Conservation (phyloP, 2,329 filamentous ascomycete species). For the Raffaelea arxii region DNA sequence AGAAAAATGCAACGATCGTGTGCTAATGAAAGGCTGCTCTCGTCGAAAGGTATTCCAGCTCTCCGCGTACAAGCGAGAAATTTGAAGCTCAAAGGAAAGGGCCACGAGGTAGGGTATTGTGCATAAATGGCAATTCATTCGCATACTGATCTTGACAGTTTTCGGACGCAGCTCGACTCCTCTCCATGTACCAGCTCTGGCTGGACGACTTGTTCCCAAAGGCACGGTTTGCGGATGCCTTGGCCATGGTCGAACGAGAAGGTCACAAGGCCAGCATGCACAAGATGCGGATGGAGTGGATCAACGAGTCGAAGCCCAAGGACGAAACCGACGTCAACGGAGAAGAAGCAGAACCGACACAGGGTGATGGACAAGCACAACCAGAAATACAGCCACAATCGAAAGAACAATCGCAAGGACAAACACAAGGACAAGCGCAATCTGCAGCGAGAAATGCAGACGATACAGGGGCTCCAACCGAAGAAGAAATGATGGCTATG, state of each 20-base stretch:
- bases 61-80: conserved; percentile 61
- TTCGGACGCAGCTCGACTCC: conserved; percentile 68
- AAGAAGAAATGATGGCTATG: conserved; percentile 22
- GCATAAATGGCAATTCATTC: too few relatives aligned
- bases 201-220: conserved; percentile 93
- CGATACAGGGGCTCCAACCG: conserved; percentile 23
- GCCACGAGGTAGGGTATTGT: conserved; percentile 60
- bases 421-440: conserved; percentile 9
- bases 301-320: conserved; percentile 61
- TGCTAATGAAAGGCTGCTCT: conserved; percentile 55
- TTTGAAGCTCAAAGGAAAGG: conserved; percentile 82
- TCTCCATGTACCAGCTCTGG: conserved; percentile 93
- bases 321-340: background rate
- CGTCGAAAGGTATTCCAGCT: conserved; percentile 72
- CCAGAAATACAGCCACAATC: background rate
- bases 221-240: conserved; percentile 82
- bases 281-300: conserved; percentile 69
- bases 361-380: background rate
- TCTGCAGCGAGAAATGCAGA: conserved; percentile 16
- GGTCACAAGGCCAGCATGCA: conserved; percentile 77
- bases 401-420: background rate
- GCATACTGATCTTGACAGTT: conserved; percentile 55
- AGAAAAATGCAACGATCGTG: background rate
- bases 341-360: background rate
- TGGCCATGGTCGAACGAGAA: conserved; percentile 84